Conservation (phyloP, 1,284 basidiomycete genomes). For the Mycena citricolor region DNA sequence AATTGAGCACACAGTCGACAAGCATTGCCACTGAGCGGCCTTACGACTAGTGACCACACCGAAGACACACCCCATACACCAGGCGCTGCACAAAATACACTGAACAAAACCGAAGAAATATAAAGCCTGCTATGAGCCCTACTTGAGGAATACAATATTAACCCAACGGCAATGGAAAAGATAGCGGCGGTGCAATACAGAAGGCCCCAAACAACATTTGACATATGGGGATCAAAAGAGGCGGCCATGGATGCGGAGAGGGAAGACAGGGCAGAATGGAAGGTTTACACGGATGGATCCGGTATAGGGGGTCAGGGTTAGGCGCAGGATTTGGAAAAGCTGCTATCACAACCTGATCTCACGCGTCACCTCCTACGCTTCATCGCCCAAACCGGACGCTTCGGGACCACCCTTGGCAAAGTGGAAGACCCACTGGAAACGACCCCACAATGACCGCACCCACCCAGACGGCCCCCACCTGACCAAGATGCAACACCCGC, state of each 20-base stretch:
- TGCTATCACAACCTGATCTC: background rate
- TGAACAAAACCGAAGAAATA: background rate
- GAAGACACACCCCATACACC: slow-evolving; percentile 31
- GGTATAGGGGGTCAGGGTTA: slow-evolving; percentile 20
- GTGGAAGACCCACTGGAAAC: no score
- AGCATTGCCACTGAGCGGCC: slow-evolving; percentile 28
- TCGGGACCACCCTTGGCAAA: slow-evolving; percentile 5
- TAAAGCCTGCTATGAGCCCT: slow-evolving; percentile 24
- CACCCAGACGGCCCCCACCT: no score
- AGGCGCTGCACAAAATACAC: slow-evolving; percentile 12
- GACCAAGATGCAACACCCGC: no score
- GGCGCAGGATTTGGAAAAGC: background rate
- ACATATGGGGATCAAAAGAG: slow-evolving; percentile 9
- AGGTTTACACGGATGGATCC: slow-evolving; percentile 32
- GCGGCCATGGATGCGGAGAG: slow-evolving; percentile 19
- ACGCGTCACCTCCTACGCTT: slow-evolving; percentile 8
- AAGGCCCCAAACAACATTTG: background rate
- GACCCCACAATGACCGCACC: no score
- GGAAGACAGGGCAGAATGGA: slow-evolving; percentile 17
- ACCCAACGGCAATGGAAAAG: slow-evolving; percentile 23
- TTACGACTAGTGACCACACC: slow-evolving; percentile 35
- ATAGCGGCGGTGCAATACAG: slow-evolving; percentile 4
- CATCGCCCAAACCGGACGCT: slow-evolving; percentile 7
- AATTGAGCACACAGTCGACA: slow-evolving; percentile 23
- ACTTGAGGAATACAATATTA: slow-evolving; percentile 16